Evolutionary conservation across 1,284 basidiomycete species (phyloP), one percentile per base, ranked within the genome.

Genomic region (Malassezia cuniculi): DNA sequence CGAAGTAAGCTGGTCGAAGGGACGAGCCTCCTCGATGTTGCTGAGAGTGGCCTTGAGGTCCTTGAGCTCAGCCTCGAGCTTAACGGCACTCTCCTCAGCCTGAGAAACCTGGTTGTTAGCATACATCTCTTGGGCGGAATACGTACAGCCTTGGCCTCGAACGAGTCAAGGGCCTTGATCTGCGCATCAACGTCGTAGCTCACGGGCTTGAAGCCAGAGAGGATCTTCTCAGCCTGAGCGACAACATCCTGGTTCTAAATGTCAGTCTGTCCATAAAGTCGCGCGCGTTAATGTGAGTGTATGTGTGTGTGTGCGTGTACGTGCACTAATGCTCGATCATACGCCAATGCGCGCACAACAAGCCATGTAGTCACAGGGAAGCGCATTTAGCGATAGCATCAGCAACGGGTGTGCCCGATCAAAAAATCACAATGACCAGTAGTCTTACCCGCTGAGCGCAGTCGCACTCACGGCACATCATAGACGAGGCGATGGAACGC

Each of bases 21-120:
- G 83, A 71, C 93, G 82, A 33, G 90, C 89, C 39, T 90, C 80
- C 74, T 95, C 81, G 55, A 97, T 97, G 78, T 99, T 95, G 60
- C 82, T 79, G 51, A 97, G 80, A 26, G 93, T 97, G 30, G 78
- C 78, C 72, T 87, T 82, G 60, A 99, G 81, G 67, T 86, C 81
- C 70, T 81, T 79, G 59, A 97, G 75, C 73, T 97, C 93, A 46
- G 80, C 72, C 56, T 90, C 81, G 61, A 97, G 87, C 75, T 93
- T 87, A 60, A 77, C 71, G 52, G 85, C 79, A 18, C 87, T 89
- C 70, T 83, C 83, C 73, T 87, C 76, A 50, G 93, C 93, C 63
- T 83, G 85, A 48, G 77, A 78, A 50, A 94, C 77, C 89, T 94
- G 50, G 20, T n/a, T 15, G 36, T 37, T 27, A 20, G 31, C 25